Evolutionary conservation across 352 stramenopile species (phyloP), one percentile per base, ranked within the genome.

Genomic region (Poterioochromonas sp.): DNA sequence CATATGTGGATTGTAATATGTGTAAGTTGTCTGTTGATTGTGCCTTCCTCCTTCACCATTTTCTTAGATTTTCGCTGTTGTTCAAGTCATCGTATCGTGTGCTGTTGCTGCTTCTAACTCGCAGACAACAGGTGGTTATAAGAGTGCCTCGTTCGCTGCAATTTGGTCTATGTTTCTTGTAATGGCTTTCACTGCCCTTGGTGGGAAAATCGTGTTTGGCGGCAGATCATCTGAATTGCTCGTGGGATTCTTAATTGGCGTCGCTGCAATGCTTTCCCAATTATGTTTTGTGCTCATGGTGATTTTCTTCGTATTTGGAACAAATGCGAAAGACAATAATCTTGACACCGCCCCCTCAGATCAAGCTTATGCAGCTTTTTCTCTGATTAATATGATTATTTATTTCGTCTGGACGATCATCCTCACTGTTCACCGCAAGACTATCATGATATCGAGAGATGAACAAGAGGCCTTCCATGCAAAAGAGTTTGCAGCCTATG

Each of bases 101-200:
- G 62, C 62, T 47, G 62, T 71, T 22, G 62, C 62, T 29, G 62
- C 62, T 44, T 5, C 62, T 8, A 71, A 71, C 39, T n/a, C 5
- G 8, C 39, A 8, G 8, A 29, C 15, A n/a, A 5, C 8, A 3
- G 34, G 34, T 44, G 62, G 62, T 43, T 71, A 44, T 29, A 71
- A 71, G 32, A 71, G 62, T 43, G 15, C 32, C 8, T 8, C 18
- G 8, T 71, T 71, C 39, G 62, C 62, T 8, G 62, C 62, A 43
- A 71, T 71, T 29, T 71, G 62, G 62, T 71, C 62, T 5, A 71
- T 71, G 62, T 71, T 71, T 71, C 39, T 71, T 41, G 62, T 71
- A 12, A 47, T 71, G 11, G 34, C 1, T 8, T 71, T 71, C 32
- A 71, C 62, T 44, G 62, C 15, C 18, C 5, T 71, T 15, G 62